Conservation (phyloP, 352 stramenopile species). For the Globisporangium radiosum region DNA sequence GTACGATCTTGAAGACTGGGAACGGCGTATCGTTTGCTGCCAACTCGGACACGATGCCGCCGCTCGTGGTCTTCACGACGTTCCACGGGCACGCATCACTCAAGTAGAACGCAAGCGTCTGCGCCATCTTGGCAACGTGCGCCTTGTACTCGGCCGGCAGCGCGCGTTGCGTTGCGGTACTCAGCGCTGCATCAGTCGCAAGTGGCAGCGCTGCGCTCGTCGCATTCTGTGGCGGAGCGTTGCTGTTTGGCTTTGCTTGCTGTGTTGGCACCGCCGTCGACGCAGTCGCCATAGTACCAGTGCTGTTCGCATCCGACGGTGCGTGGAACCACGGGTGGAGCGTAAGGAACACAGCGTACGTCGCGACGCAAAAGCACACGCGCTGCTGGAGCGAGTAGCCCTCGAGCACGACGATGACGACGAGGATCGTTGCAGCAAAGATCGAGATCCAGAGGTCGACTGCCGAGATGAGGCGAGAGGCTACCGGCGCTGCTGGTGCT, state of each 20-base stretch:
- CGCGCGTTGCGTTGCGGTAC: not conserved
- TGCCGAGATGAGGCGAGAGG: slow-evolving; percentile 20
- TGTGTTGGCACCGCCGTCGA: not conserved
- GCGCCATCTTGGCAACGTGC: slow-evolving; percentile 16
- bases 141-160: slow-evolving; percentile 22
- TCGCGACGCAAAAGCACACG: slow-evolving; percentile 29
- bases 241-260: not conserved
- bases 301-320: not conserved
- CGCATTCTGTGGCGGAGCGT: not conserved
- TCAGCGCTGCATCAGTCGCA: no score
- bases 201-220: no score
- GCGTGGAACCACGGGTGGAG: slow-evolving; percentile 51
- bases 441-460: slow-evolving; percentile 58
- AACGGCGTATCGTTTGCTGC: slow-evolving; percentile 27
- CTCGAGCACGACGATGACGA: slow-evolving; percentile 37
- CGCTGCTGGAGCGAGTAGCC: slow-evolving; percentile 38
- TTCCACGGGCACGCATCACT: slow-evolving; percentile 36
- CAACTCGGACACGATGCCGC: slow-evolving; percentile 41
- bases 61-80: slow-evolving; percentile 22
- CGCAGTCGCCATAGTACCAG: no score
- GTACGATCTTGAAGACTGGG: slow-evolving; percentile 43
- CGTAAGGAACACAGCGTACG: slow-evolving; percentile 46
- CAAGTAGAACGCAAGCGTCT: slow-evolving; percentile 27
- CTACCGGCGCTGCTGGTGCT: not conserved
- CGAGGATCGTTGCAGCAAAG: slow-evolving; percentile 37